phyloP scores from a whole-genome alignment of 441 rosid species.

The Euphorbia celastroides region DNA sequence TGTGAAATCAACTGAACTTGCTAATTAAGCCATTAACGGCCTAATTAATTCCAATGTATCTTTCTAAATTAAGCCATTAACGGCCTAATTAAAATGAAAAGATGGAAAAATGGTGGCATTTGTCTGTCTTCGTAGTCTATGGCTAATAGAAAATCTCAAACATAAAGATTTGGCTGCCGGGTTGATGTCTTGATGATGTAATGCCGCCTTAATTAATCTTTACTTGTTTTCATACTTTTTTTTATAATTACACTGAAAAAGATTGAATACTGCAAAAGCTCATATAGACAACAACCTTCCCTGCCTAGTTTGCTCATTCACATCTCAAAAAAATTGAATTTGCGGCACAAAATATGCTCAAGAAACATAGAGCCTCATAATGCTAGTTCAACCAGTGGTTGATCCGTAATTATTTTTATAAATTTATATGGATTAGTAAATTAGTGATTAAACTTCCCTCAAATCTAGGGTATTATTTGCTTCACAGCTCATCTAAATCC shows the following conservation, averaged over 20 bases:
- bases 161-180: constrained; percentile 39
- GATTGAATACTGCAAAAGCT: too few species aligned
- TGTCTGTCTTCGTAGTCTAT: constrained; percentile 5
- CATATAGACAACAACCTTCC: too few species aligned
- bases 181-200: constrained; percentile 34
- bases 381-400: too few species aligned
- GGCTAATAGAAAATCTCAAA: constrained; percentile 23
- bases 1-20: constrained; percentile 28
- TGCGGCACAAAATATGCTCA: too few species aligned
- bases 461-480: constrained; percentile 18
- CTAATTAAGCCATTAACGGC: constrained; percentile 3
- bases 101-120: neutral
- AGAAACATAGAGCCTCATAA: too few species aligned
- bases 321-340: too few species aligned
- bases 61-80: neutral
- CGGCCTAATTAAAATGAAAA: neutral
- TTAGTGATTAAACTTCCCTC: constrained; percentile 20
- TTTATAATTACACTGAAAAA: too few species aligned
- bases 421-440: too few species aligned
- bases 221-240: constrained; percentile 17
- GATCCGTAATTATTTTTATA: too few species aligned
- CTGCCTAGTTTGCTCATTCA: too few species aligned
- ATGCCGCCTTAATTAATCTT: too few species aligned
- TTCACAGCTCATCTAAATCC: constrained; percentile 28
- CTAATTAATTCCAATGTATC: neutral